Evolutionary conservation across 106 monocot genomes (phyloP).

Genomic region (Dendrobium chrysotoxum): DNA sequence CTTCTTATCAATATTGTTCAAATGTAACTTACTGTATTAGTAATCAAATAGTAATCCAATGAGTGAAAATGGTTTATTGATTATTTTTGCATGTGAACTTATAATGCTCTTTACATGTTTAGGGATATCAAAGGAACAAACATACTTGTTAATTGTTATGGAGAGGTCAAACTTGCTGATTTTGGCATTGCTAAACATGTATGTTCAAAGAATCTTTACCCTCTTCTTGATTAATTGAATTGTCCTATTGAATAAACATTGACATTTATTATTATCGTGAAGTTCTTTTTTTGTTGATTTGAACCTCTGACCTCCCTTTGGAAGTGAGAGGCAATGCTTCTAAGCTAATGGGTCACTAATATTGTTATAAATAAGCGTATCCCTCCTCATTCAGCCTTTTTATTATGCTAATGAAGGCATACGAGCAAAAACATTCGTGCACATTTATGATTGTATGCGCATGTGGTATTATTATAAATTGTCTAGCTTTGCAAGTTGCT

Average conservation of each 20-base stretch:
- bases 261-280: background rate
- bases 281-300: background rate
- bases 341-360: background rate
- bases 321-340: background rate
- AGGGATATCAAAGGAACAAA: slow-evolving; percentile 99
- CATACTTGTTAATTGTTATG: slow-evolving; percentile 86
- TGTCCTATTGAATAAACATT: background rate
- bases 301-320: background rate
- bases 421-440: background rate
- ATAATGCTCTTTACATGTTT: slow-evolving; percentile 8
- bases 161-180: slow-evolving; percentile 91
- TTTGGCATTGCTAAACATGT: slow-evolving; percentile 99
- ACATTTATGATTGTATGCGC: background rate
- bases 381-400: background rate
- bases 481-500: background rate
- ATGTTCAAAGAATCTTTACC: slow-evolving; percentile 14
- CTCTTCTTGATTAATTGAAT: background rate
- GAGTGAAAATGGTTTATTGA: background rate
- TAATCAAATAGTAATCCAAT: too few species aligned
- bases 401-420: background rate
- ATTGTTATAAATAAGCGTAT: background rate
- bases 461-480: background rate
- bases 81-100: background rate
- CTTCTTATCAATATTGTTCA: background rate
- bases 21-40: background rate